Base-by-base conservation (phyloP, 192 early-diverging fungal genomes). In the Backusella sp. region DNA sequence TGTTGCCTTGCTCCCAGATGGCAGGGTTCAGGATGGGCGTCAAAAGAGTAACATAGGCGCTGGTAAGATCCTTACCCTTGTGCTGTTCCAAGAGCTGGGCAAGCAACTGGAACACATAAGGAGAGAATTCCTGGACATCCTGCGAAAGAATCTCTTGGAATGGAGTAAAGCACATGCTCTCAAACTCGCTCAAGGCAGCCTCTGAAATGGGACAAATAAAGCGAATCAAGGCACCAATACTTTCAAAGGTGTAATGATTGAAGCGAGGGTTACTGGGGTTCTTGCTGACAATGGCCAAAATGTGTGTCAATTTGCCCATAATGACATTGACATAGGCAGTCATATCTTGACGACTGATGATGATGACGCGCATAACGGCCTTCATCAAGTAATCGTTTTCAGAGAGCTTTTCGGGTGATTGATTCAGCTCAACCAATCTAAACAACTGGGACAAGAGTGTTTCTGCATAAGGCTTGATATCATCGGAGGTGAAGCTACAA, bases 201-300 rank as follows among this genome's bases (percentile, higher is more conserved):
- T 86, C 86, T 12, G 94, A 90, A 7, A 89, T 88, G 3, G 86
- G 87, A 70, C 96, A 96, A 52, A 95, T 90, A 70, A 94, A 96
- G 85, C 88, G 84, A 74, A 96, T 94, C 78, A 99, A 81, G 28
- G 94, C 91, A 17, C 91, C 95, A 70, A 99, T 86, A 23, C 94
- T 88, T 82, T 99, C 98, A 81, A 99, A 99, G 65, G 94, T 83
- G 83, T 91, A 99, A 84, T 99, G 97, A 82, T 94, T 99, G 92
- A 99, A 99, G 42, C 90, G 92, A 1, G 98, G 97, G 83, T 99
- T 99, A 83, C 93, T 95, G 36, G 98, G 98, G 81, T 99, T 99
- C 77, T 91, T 90, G 83, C 93, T 92, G 9, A 99, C 93, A 67
- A 92, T 87, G 17, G 85, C 85, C 75, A 98, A 87, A 66, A 98